phyloP scores from a whole-genome alignment of 2,329 filamentous ascomycete genomes.

The Phyllosticta capitalensis region DNA sequence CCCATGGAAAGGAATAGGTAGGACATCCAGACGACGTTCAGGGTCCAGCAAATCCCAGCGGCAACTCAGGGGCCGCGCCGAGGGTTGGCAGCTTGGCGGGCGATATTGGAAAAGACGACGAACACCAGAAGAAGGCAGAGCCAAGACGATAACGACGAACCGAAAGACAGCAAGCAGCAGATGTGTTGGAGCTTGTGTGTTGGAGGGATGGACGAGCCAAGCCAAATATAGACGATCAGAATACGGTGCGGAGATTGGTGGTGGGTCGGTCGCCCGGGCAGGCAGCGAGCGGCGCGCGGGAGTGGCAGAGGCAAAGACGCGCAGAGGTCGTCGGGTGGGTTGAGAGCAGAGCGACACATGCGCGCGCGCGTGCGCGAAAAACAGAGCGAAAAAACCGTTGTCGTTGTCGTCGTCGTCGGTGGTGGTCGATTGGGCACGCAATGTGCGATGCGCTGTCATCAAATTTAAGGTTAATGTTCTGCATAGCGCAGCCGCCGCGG shows the following conservation, averaged over 20 bases:
- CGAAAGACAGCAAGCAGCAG: neutral
- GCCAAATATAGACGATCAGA: neutral
- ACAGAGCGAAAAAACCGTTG: neutral
- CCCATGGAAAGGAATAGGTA: neutral
- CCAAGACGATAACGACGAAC: neutral
- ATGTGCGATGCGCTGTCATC: neutral
- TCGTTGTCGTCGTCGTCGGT: neutral
- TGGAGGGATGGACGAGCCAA: neutral
- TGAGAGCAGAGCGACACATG: neutral
- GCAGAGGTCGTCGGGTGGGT: neutral
- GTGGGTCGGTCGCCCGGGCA: neutral
- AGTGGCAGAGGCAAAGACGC: too few relatives aligned
- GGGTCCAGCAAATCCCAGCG: neutral
- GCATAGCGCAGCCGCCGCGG: neutral
- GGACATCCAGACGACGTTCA: neutral
- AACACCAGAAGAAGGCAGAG: neutral
- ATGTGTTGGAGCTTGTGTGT: neutral
- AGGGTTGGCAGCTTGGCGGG: neutral
- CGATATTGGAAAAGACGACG: neutral
- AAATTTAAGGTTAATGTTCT: neutral
- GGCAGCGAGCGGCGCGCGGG: neutral
- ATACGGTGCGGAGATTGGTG: neutral
- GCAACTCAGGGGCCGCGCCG: neutral
- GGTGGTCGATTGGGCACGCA: neutral
- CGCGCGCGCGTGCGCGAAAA: neutral